Conservation (phyloP, 345 rosid species). For the Lagerstroemia speciosa region DNA sequence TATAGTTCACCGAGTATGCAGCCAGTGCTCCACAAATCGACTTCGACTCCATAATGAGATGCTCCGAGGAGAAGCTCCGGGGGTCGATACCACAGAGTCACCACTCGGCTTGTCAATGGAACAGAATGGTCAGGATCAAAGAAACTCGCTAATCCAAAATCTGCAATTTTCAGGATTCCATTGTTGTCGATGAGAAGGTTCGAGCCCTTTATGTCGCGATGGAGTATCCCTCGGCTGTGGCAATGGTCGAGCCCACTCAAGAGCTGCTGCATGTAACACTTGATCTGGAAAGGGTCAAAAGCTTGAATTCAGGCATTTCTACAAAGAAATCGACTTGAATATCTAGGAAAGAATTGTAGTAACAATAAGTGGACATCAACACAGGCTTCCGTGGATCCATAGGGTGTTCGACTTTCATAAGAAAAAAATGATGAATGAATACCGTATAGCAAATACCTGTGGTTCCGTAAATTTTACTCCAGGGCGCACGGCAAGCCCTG, state of each 20-base stretch:
- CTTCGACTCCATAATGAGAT: constrained; percentile 29
- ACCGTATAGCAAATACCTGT: constrained; percentile 39
- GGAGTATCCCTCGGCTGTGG: constrained; percentile 26
- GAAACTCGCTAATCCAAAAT: constrained; percentile 34
- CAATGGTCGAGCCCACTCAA: constrained; percentile 33
- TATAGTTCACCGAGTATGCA: constrained; percentile 38
- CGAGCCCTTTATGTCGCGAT: constrained; percentile 37
- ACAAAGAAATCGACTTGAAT: no score
- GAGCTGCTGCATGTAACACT: constrained; percentile 37
- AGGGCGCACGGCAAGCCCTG: constrained; percentile 70
- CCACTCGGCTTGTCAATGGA: constrained; percentile 34
- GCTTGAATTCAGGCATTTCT: no score
- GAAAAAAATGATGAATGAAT: no score
- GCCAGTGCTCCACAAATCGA: constrained; percentile 37
- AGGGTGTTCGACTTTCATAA: no score
- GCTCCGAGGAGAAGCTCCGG: constrained; percentile 40
- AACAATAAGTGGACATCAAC: no score
- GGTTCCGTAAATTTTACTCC: constrained; percentile 71
- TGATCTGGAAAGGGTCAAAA: constrained; percentile 16
- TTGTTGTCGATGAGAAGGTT: constrained; percentile 27
- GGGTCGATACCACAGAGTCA: constrained; percentile 38
- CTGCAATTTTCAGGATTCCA: constrained; percentile 32
- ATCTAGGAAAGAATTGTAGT: no score
- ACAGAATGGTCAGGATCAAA: constrained; percentile 19
- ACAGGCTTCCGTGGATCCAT: no score